phyloP scores from a whole-genome alignment of 768 basidiomycete species.

The Tulasnella sp. region DNA sequence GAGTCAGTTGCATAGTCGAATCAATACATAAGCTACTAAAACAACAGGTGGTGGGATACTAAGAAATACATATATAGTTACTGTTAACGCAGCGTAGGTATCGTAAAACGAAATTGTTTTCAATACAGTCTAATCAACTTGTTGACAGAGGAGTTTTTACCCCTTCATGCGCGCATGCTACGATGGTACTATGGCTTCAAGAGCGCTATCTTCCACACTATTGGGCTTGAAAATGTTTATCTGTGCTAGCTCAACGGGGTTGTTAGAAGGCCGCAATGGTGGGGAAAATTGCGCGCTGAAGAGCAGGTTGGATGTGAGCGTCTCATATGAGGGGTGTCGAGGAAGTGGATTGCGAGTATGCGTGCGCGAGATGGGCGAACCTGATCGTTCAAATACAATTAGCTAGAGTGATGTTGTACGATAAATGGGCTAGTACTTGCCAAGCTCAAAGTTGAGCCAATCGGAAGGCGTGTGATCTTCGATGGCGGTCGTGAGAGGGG shows the following conservation, averaged over 20 bases:
- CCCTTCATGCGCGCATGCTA: background rate
- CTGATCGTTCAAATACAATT: background rate
- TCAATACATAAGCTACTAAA: background rate
- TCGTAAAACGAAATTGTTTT: background rate
- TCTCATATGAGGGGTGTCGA: slow-evolving; percentile 26
- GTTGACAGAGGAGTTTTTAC: background rate
- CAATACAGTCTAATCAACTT: background rate
- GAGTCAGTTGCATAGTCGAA: background rate
- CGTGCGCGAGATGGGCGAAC: slow-evolving; percentile 25
- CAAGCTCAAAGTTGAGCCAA: slow-evolving; percentile 21
- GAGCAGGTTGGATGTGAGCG: slow-evolving; percentile 22
- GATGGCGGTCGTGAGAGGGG: slow-evolving; percentile 1
- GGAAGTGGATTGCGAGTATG: slow-evolving; percentile 29
- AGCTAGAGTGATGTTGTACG: background rate
- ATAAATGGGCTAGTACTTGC: background rate
- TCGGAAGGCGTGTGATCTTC: background rate
- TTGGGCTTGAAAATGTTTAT: background rate
- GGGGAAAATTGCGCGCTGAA: slow-evolving; percentile 8
- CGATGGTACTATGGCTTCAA: background rate
- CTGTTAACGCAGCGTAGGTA: background rate
- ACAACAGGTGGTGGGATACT: background rate
- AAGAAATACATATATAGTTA: background rate
- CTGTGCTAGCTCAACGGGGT: background rate
- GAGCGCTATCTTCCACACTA: background rate
- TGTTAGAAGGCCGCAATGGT: background rate